Conservation (phyloP, 1,284 basidiomycete genomes). For the Tylopilus sp. region DNA sequence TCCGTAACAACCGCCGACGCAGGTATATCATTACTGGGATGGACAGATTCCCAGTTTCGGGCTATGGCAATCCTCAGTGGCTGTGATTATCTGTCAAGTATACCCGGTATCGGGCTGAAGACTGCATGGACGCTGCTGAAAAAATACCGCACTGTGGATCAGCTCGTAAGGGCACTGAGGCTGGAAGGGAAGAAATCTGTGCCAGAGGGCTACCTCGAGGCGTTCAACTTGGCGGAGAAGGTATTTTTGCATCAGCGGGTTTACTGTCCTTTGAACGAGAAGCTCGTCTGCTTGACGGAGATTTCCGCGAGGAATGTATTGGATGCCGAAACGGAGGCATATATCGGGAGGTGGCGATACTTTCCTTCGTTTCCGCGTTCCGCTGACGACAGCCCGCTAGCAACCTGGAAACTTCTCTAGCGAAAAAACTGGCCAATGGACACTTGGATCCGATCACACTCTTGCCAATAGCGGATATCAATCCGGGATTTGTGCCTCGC, state of each 20-base stretch:
- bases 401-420: slow-evolving; percentile 54
- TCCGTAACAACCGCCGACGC: slow-evolving; percentile 52
- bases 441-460: slow-evolving; percentile 76
- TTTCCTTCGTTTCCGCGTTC: slow-evolving; percentile 1
- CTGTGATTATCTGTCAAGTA: slow-evolving; percentile 95
- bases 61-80: slow-evolving; percentile 96
- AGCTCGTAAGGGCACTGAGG: slow-evolving; percentile 75
- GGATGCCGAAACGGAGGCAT: slow-evolving; percentile 62
- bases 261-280: slow-evolving; percentile 70
- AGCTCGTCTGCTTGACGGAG: slow-evolving; percentile 67
- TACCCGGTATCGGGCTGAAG: slow-evolving; percentile 92
- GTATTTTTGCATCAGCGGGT: slow-evolving; percentile 95
- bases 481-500: slow-evolving; percentile 63
- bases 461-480: slow-evolving; percentile 74
- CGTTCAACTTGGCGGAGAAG: slow-evolving; percentile 80
- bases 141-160: slow-evolving; percentile 85
- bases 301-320: slow-evolving; percentile 49
- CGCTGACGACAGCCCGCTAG: slow-evolving; percentile 36
- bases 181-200: slow-evolving; percentile 86
- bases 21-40: slow-evolving; percentile 79
- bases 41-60: slow-evolving; percentile 88
- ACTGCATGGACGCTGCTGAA: slow-evolving; percentile 85
- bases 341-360: slow-evolving; percentile 65
- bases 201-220: slow-evolving; percentile 70
- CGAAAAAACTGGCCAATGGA: slow-evolving; percentile 69